Evolutionary conservation across 2,329 filamentous ascomycete species (phyloP), one percentile per base, ranked within the genome.

Genomic region (Hortaea werneckii): DNA sequence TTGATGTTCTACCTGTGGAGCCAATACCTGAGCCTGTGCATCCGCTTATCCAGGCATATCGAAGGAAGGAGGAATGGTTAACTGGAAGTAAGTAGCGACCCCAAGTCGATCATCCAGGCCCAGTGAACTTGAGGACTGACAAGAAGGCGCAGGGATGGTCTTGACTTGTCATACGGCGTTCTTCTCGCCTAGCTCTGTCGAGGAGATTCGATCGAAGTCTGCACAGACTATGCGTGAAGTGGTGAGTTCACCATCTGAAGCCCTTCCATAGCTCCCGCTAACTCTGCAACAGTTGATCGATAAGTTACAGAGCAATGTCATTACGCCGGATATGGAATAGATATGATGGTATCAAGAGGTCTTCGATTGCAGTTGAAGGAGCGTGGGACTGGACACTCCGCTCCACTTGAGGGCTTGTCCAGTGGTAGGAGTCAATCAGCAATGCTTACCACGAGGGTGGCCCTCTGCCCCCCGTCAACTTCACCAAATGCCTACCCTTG

Each of bases 1-100:
- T 63, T 12, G 60, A 63, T 52, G 60, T 63, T 1, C 37, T 63
- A n/a, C 60, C 60, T 3, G 53, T 58, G n/a, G 60, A 63, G 48
- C 60, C 60, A 5, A 57, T 59, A 8, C 55, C 56, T 34, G 57
- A 62, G 26, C 49, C 49, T 11, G 59, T 57, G 7, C 59, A 60
- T 48, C 44, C 54, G 6, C 42, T 62, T 9, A 56, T 62, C 5
- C 54, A 57, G 41, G 59, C 59, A 6, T 62, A 60, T 28, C 44
- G 59, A 6, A 53, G 53, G 35, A 58, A 66, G 41, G 69, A 71
- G 53, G 51, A 57, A 12, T 72, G 69, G 69, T 51, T 72, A 44
- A 65, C 66, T 51, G 68, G 68, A 5, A 53, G 67, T 43, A 51
- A 12, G 47, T 29, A 13, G 6, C n/a, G 2, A 5, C 43, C 6